Conservation (phyloP, 805 yeast genomes). For the Pichia exigua region DNA sequence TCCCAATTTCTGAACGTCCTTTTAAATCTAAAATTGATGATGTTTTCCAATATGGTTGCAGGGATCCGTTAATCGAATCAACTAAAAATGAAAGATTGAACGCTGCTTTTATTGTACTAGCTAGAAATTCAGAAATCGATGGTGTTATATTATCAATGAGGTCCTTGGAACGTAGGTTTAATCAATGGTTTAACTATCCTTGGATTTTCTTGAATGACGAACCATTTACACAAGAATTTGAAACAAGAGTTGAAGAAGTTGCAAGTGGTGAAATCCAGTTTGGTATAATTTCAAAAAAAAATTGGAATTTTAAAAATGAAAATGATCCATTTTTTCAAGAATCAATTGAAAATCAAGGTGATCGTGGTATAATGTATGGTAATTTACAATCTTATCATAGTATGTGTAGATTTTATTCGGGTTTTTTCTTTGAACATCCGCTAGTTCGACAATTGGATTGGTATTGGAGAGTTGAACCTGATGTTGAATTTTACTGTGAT, state of each 20-base stretch:
- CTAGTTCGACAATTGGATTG: slow-evolving; percentile 65
- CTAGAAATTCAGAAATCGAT: slow-evolving; percentile 69
- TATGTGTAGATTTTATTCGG: slow-evolving; percentile 92
- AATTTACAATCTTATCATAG: slow-evolving; percentile 75
- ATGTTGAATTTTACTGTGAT: slow-evolving; percentile 85
- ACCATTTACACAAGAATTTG: slow-evolving; percentile 61
- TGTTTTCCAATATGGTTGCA: slow-evolving; percentile 29
- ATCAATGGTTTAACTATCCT: slow-evolving; percentile 90
- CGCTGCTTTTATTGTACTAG: slow-evolving; percentile 79
- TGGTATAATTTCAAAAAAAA: slow-evolving; percentile 49
- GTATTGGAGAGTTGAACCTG: slow-evolving; percentile 97
- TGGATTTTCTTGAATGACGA: slow-evolving; percentile 86
- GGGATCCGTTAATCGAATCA: slow-evolving; percentile 20
- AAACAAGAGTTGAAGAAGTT: slow-evolving; percentile 37
- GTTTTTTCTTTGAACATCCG: slow-evolving; percentile 74
- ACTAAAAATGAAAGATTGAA: slow-evolving; percentile 43
- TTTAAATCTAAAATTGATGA: slow-evolving; percentile 20
- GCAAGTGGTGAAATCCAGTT: slow-evolving; percentile 63
- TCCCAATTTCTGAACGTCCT: slow-evolving; percentile 24
- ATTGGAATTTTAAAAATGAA: slow-evolving; percentile 65
- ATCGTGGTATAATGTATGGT: slow-evolving; percentile 78
- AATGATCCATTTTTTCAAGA: slow-evolving; percentile 39
- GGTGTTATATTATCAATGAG: slow-evolving; percentile 70
- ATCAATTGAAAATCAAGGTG: slow-evolving; percentile 67
- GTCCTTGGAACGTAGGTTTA: slow-evolving; percentile 79